phyloP scores from a whole-genome alignment of 495 filamentous ascomycete species.

The Chaetomium fimeti region DNA sequence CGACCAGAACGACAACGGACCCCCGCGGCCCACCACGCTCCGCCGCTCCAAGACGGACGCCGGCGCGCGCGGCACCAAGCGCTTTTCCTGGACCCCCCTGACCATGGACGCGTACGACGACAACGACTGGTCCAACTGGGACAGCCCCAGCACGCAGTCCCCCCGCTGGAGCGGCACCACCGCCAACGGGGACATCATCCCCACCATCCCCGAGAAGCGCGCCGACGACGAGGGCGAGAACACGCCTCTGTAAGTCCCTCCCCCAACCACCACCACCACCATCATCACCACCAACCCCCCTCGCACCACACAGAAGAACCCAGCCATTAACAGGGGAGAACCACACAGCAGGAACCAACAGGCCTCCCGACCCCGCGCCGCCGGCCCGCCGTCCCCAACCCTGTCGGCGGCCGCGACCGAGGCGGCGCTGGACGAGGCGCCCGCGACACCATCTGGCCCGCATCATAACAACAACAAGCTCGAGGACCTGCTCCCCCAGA shows the following conservation, averaged over 20 bases:
- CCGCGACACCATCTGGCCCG: neutral
- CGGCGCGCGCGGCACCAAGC: conserved; percentile 39
- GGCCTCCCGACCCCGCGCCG: conserved; percentile 23
- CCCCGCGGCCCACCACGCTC: conserved; percentile 25
- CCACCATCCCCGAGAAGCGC: conserved; percentile 39
- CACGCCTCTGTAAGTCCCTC: conserved; percentile 41
- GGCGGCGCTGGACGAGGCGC: neutral
- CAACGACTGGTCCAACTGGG: conserved; percentile 73
- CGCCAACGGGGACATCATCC: conserved; percentile 46
- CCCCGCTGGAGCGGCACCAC: conserved; percentile 53
- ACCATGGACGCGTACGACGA: conserved; percentile 57
- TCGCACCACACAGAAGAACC: neutral
- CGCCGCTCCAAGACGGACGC: conserved; percentile 35
- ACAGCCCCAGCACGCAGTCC: conserved; percentile 54
- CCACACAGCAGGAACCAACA: conserved; percentile 26
- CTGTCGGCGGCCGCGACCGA: neutral
- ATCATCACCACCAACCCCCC: neutral
- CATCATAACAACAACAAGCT: conserved; percentile 38
- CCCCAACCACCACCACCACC: neutral
- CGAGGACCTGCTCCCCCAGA: conserved; percentile 63
- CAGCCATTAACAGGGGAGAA: neutral
- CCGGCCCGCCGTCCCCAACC: conserved; percentile 7
- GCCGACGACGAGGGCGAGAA: conserved; percentile 38
- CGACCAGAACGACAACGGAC: neutral
- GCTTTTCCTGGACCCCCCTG: conserved; percentile 50